Evolutionary conservation across 768 basidiomycete species (phyloP).

Genomic region (Tricholoma hemisulphureum): DNA sequence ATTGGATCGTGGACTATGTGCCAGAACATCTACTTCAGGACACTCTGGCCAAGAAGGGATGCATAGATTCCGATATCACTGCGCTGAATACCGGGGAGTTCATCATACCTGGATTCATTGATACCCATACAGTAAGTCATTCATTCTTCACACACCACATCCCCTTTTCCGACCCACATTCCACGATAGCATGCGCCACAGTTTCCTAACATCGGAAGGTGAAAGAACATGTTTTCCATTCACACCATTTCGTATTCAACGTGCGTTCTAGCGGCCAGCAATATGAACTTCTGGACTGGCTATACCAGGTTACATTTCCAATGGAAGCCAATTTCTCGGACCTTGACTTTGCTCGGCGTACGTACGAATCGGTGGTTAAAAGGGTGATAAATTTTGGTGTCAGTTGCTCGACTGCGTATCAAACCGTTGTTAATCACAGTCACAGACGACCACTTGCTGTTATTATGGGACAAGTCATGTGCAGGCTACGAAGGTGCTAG

Average conservation of each 20-base stretch:
- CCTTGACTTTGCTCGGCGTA: slow-evolving; percentile 59
- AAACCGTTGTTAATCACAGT: not conserved
- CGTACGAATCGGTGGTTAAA: slow-evolving; percentile 72
- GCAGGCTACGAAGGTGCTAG: slow-evolving; percentile 77
- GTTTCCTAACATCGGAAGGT: slow-evolving; percentile 70
- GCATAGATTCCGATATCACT: slow-evolving; percentile 41
- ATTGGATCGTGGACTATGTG: slow-evolving; percentile 70
- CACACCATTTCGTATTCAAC: not conserved
- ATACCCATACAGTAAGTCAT: slow-evolving; percentile 81
- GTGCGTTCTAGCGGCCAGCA: slow-evolving; percentile 63
- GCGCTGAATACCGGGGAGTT: slow-evolving; percentile 57
- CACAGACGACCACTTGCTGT: slow-evolving; percentile 89
- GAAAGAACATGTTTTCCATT: slow-evolving; percentile 16
- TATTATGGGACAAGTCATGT: slow-evolving; percentile 86
- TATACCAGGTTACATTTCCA: slow-evolving; percentile 82
- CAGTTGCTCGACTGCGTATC: slow-evolving; percentile 10
- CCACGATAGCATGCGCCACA: slow-evolving; percentile 72
- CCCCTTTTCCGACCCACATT: not conserved
- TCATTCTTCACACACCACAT: not conserved
- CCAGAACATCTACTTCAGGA: slow-evolving; percentile 44
- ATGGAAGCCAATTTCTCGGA: slow-evolving; percentile 77
- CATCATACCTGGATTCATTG: slow-evolving; percentile 84
- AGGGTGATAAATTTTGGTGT: slow-evolving; percentile 76
- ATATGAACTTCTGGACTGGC: slow-evolving; percentile 88
- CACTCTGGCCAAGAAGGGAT: slow-evolving; percentile 51